Evolutionary conservation across 805 yeast species (phyloP), one percentile per base, ranked within the genome.

Genomic region (Pichia exigua): DNA sequence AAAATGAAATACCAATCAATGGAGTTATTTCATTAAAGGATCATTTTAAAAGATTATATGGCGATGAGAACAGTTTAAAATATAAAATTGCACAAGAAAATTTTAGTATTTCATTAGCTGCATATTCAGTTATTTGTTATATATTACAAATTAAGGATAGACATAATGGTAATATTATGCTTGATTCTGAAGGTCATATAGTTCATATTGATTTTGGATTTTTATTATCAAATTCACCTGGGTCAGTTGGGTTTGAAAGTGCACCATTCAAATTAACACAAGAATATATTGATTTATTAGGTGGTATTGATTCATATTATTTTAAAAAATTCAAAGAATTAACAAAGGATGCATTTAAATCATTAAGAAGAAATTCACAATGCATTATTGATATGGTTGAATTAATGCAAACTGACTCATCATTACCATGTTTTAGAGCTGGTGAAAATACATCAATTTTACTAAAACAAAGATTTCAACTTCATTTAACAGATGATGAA

Each of bases 121-220:
- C 95, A 0, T 94, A 92, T 67, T 90, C 97, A 0, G 82, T 94
- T 18, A 83, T 94, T 35, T 89, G 97, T 54, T 94, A 90, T 59
- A 71, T 92, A 42, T 72, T 94, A 47, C 98, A 92, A 69, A 87
- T 94, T 54, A 94, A 94, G 65, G 99, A 94, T 67, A 79, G 99
- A 59, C 99, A 92, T 65, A 92, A 92, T 64, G 99, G 99, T 62
- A 94, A 94, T 66, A 91, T 94, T 53, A 92, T 94, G 99, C 73
- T 92, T 41, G 99, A 94, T 63, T 82, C 85, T 53, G 96, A 92
- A 54, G 99, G 99, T 0, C 99, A 94, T 64, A 85, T 94, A 13
- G 82, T 92, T 45, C 95, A 88, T 66, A 94, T 94, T 59, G 99
- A 94, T 69, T 94, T 94, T 71, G 99, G 99, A 0, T 92, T 89